Conservation (phyloP, 805 yeast genomes). For the Teunomyces panamensis region DNA sequence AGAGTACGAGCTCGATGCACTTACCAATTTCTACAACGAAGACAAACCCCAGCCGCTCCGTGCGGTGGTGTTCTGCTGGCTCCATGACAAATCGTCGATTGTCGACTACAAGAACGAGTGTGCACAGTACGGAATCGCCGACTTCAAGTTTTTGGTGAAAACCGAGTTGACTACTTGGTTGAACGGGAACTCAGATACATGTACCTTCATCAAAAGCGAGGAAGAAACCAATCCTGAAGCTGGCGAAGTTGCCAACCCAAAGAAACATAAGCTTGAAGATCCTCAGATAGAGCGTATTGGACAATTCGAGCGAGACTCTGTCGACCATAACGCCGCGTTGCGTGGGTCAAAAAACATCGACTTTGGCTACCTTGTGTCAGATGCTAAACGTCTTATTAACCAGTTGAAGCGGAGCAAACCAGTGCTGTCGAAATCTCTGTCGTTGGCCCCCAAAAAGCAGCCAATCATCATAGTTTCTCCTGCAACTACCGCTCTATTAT, state of each 20-base stretch:
- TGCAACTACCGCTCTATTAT: conserved; percentile 41
- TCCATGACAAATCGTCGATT: conserved; percentile 65
- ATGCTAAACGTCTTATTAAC: conserved; percentile 57
- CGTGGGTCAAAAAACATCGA: conserved; percentile 67
- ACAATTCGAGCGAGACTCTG: conserved; percentile 46
- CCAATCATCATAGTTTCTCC: conserved; percentile 46
- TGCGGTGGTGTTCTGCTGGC: conserved; percentile 75
- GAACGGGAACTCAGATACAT: conserved; percentile 60
- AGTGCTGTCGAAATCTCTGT: conserved; percentile 66
- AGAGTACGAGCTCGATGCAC: conserved; percentile 35
- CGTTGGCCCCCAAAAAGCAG: conserved; percentile 28
- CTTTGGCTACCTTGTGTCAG: conserved; percentile 65
- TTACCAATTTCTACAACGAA: conserved; percentile 57
- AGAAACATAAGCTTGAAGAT: conserved; percentile 29
- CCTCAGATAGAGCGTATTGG: conserved; percentile 49
- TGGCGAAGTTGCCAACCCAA: conserved; percentile 1
- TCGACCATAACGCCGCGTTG: conserved; percentile 59
- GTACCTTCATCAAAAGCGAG: conserved; percentile 48
- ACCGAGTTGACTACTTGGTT: conserved; percentile 83
- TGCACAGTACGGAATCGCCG: conserved; percentile 57
- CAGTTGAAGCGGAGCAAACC: conserved; percentile 51
- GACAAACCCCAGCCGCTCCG: conserved; percentile 48
- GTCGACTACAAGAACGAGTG: conserved; percentile 81
- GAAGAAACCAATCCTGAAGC: conserved; percentile 4
- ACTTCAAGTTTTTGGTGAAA: conserved; percentile 79